Conservation (phyloP, 1,284 basidiomycete species). For the Pseudomicrostroma phylloplanum region DNA sequence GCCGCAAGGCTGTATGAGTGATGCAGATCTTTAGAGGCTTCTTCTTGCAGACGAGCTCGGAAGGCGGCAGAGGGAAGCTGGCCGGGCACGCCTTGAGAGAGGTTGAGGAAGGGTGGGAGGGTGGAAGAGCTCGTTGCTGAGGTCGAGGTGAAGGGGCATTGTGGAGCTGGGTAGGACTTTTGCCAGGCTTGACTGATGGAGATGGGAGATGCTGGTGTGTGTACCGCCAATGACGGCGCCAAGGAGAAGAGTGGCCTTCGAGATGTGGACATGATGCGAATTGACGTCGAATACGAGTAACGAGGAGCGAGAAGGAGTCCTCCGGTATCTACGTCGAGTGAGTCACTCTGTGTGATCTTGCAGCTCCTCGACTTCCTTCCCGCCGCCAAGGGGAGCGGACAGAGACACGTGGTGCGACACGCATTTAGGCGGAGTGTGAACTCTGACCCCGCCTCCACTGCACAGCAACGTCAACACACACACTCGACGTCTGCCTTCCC, state of each 20-base stretch:
- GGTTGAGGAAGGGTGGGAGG: conserved; percentile 23
- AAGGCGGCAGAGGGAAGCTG: conserved; percentile 23
- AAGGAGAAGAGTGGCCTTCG: background rate
- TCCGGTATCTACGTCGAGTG: no score
- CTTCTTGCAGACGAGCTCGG: conserved; percentile 19
- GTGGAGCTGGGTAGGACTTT: background rate
- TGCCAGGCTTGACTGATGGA: background rate
- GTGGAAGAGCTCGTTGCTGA: background rate
- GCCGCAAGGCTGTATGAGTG: conserved; percentile 49
- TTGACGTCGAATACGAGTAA: no score
- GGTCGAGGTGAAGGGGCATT: background rate
- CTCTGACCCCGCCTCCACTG: no score
- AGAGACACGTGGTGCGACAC: no score
- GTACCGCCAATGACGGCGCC: background rate
- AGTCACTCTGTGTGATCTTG: no score
- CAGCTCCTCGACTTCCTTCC: no score
- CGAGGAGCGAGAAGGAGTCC: no score
- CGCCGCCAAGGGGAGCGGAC: no score
- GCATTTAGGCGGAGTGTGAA: no score
- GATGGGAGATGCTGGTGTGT: background rate
- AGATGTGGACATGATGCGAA: no score
- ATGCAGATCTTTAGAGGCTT: conserved; percentile 1
- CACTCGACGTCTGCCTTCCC: no score
- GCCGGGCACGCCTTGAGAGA: conserved; percentile 41
- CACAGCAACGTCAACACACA: no score